Evolutionary conservation across 352 stramenopile genomes (phyloP).

Genomic region (Phytophthora syringae): DNA sequence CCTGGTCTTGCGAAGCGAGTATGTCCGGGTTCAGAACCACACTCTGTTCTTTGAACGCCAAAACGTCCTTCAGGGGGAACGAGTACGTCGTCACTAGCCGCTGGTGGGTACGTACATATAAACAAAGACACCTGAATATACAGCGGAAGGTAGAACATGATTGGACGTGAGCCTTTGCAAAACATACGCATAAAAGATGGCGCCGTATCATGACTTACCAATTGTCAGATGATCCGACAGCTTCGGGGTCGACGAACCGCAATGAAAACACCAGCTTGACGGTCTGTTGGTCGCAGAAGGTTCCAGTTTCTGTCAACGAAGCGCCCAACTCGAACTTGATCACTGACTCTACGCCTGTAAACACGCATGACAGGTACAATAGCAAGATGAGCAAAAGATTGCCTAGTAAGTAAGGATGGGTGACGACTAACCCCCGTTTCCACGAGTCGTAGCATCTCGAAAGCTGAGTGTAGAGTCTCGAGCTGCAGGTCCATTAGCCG

Average conservation of each 20-base stretch:
- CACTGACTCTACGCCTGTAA: slow-evolving; percentile 36
- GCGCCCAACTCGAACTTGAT: slow-evolving; percentile 29
- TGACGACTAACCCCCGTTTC: slow-evolving; percentile 27
- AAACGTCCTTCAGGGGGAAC: slow-evolving; percentile 37
- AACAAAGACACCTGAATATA: slow-evolving; percentile 35
- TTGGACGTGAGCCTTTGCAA: background rate
- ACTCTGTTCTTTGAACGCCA: slow-evolving; percentile 17
- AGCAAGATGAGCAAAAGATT: background rate
- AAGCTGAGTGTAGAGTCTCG: slow-evolving; percentile 45
- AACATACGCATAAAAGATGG: background rate
- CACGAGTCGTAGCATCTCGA: slow-evolving; percentile 44
- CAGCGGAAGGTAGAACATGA: background rate
- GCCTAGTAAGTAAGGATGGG: background rate
- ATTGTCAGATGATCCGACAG: slow-evolving; percentile 27
- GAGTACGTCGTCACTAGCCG: slow-evolving; percentile 41
- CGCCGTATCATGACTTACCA: slow-evolving; percentile 26
- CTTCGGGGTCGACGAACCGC: slow-evolving; percentile 21
- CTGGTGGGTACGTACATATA: slow-evolving; percentile 42
- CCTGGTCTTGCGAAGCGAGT: slow-evolving; percentile 33
- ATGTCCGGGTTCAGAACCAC: slow-evolving; percentile 42
- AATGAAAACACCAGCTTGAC: slow-evolving; percentile 34
- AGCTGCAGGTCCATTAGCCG: slow-evolving; percentile 48
- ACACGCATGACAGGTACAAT: background rate
- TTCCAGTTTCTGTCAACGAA: slow-evolving; percentile 19
- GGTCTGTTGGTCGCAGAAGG: slow-evolving; percentile 29